phyloP scores from a whole-genome alignment of 1,284 basidiomycete genomes.

The Trametes polyzona region DNA sequence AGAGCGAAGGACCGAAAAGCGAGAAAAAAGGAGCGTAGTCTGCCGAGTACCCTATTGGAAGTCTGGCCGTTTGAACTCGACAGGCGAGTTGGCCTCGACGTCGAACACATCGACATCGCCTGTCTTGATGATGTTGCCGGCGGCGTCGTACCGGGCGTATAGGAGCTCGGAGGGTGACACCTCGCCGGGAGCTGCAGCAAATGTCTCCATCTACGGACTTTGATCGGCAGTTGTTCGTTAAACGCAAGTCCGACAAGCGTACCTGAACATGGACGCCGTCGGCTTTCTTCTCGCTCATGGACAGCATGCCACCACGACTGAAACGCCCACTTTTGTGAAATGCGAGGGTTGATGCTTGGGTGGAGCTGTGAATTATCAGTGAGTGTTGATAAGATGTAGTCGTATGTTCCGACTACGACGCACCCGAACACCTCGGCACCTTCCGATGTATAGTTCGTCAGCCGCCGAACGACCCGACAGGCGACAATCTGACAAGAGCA shows the following conservation, averaged over 20 bases:
- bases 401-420: constrained; percentile 32
- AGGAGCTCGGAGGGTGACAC: constrained; percentile 40
- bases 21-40: neutral
- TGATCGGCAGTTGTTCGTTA: neutral
- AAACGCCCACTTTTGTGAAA: constrained; percentile 34
- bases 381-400: neutral
- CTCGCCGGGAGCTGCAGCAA: constrained; percentile 43
- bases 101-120: constrained; percentile 46
- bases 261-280: constrained; percentile 57
- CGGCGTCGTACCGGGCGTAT: constrained; percentile 52
- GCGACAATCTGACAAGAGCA: constrained; percentile 62
- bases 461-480: constrained; percentile 66
- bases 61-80: constrained; percentile 61
- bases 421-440: constrained; percentile 58
- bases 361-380: constrained; percentile 28
- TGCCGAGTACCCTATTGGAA: constrained; percentile 3
- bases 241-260: neutral
- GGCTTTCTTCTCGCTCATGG: constrained; percentile 39
- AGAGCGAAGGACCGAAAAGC: too few species aligned
- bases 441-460: constrained; percentile 58
- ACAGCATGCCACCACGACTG: constrained; percentile 35
- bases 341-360: constrained; percentile 42
- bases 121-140: constrained; percentile 47
- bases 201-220: constrained; percentile 58
- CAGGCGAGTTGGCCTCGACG: constrained; percentile 58